A percentile compares a stretch with the other conserved stretches of the same genome.
These are phyloP conservation scores for Sporothrix humicola DNA, from an alignment of 2,329 filamentous ascomycete species.

Conservation along the genomic window DNA sequence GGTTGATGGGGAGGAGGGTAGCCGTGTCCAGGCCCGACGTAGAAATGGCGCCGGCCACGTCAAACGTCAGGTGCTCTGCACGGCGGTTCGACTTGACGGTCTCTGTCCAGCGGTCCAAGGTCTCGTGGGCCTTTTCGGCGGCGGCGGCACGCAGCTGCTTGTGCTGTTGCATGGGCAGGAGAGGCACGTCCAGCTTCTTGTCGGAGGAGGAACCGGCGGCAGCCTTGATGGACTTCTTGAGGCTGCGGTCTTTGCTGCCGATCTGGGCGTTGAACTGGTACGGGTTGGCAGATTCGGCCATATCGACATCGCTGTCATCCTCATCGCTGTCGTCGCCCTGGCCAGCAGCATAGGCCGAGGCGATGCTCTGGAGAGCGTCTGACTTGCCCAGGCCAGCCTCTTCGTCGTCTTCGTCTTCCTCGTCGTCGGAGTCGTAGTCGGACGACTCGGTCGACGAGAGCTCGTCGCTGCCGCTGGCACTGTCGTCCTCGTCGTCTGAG, in stretches of 20 bases:
- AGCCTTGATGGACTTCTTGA: conserved; percentile 80
- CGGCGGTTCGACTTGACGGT: conserved; percentile 93
- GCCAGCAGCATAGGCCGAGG: conserved; percentile 69
- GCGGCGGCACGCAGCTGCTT: conserved; percentile 80
- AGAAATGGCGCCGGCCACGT: conserved; percentile 74
- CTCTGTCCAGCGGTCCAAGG: conserved; percentile 87
- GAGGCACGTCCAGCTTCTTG: conserved; percentile 79
- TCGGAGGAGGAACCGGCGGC: conserved; percentile 64
- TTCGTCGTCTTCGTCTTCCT: conserved; percentile 23
- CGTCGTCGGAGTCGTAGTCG: conserved; percentile 16
- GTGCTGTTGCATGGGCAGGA: conserved; percentile 86
- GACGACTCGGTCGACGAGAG: conserved; percentile 50
- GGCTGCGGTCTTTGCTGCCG: conserved; percentile 29
- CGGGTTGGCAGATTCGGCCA: conserved; percentile 46
- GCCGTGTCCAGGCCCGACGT: conserved; percentile 61
- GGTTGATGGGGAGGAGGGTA: conserved; percentile 63
- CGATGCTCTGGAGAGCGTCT: conserved; percentile 69
- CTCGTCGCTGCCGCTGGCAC: conserved; percentile 36
- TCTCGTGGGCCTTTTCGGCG: conserved; percentile 90
- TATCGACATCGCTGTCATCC: conserved; percentile 48
- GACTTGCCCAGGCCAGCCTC: conserved; percentile 7
- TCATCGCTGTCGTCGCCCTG: conserved; percentile 55
- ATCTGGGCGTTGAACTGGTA: conserved; percentile 31
- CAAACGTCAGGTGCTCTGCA: conserved; percentile 89
- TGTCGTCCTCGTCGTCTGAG: conserved; percentile 25